Conservation (phyloP, 2,329 filamentous ascomycete genomes). For the Zasmidium cellare region DNA sequence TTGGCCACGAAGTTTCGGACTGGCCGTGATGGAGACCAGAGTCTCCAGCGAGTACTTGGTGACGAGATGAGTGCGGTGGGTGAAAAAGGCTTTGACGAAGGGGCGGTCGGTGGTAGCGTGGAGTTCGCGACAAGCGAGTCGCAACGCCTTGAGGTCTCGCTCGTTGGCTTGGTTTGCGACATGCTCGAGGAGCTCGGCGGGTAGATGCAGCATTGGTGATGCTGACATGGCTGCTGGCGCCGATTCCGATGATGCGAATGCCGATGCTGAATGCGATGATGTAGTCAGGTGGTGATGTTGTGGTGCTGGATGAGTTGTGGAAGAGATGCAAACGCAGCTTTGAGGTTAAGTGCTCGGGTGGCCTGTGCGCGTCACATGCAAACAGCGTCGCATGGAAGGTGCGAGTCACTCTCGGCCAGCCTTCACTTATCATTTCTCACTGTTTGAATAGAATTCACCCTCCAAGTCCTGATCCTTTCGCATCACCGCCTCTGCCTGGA, state of each 20-base stretch:
- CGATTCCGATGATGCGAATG: too few relatives aligned
- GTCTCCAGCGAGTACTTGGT: not conserved
- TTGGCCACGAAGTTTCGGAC: not conserved
- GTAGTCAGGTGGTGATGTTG: too few relatives aligned
- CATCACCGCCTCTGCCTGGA: constrained; percentile 1
- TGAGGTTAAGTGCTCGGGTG: too few relatives aligned
- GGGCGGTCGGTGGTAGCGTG: not conserved
- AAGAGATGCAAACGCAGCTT: too few relatives aligned
- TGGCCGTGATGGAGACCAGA: not conserved
- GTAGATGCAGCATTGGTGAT: not conserved
- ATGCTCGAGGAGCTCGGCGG: constrained; percentile 2
- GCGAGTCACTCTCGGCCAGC: too few relatives aligned
- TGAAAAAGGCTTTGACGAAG: constrained; percentile 2
- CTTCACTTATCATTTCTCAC: not conserved
- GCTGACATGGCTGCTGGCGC: not conserved
- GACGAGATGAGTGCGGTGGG: not conserved
- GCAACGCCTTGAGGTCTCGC: not conserved
- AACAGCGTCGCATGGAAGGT: too few relatives aligned
- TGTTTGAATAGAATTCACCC: not conserved
- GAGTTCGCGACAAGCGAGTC: not conserved
- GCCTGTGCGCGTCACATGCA: not conserved
- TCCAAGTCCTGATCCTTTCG: not conserved
- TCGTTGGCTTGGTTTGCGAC: not conserved
- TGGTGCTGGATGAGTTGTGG: too few relatives aligned
- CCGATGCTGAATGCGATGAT: too few relatives aligned